Base-by-base conservation (phyloP, 495 filamentous ascomycete genomes). In the Penicillium verhagenii region DNA sequence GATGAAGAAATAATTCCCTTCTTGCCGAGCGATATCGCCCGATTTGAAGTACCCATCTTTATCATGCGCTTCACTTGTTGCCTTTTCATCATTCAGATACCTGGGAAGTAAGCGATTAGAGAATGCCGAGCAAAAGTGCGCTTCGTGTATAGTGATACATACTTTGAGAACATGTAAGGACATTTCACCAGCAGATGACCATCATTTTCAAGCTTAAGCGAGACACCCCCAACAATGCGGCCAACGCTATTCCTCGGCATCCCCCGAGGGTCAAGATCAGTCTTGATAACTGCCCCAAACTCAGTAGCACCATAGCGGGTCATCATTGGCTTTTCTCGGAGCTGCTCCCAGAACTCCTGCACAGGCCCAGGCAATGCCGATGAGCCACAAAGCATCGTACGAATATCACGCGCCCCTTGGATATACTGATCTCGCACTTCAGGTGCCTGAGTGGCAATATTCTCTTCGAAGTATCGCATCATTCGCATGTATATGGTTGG, bases 401-500 rank as follows among this genome's bases (percentile, higher is more conserved):
- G 65, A 24, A 80, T 66, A 19, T 58, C 56, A 20, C 67, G 56
- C 6, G 75, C 74, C 0, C 74, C 77, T 8, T 59, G 59, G 6
- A 74, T 51, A 56, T 79, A 79, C 26, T 63, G 46, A 35, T 58
- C 51, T 51, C 61, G 39, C 25, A 60, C 20, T 54, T 57, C 48
- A 63, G 62, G 45, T 59, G 52, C 2, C 24, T 60, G 54, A 19
- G 52, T 52, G 1, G 60, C 51, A 35, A 66, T 66, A 1, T 59
- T 61, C 14, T 63, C 64, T 54, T 79, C 71, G 52, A 70, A 80
- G 46, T 79, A 73, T 13, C 73, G 59, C 66, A 65, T 65, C 75
- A 80, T 71, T 0, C 77, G 72, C 69, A 77, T 79, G 39, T 78
- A 80, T 7, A 80, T 79, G 3, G 77, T 80, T 8, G 77, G 77